Evolutionary conservation across 306 rosid species (phyloP).

Genomic region (Carpinus viminea): DNA sequence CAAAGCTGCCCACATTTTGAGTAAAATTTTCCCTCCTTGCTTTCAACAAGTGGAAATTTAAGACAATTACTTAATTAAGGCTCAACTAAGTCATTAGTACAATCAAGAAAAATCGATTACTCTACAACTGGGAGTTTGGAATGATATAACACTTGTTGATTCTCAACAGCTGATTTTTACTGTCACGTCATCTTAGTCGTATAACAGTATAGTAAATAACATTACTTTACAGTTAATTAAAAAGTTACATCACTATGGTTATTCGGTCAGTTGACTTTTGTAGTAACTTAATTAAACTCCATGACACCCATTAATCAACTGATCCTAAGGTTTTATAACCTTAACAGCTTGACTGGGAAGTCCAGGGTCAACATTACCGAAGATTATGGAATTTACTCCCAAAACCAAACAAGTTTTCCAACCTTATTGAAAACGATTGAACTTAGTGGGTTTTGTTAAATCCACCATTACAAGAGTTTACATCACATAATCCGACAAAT

Average conservation of each 20-base stretch:
- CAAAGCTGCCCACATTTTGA: not conserved
- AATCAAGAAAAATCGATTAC: too few species aligned
- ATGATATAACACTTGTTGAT: too few species aligned
- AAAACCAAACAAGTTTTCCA: not conserved
- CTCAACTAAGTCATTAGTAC: slow-evolving; percentile 11
- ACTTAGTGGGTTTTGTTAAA: slow-evolving; percentile 29
- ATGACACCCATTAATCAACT: not conserved
- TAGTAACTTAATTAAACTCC: not conserved
- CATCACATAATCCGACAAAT: slow-evolving; percentile 17
- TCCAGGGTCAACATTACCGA: slow-evolving; percentile 2
- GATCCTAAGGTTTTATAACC: too few species aligned
- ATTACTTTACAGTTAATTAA: not conserved
- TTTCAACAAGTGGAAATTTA: slow-evolving; percentile 4
- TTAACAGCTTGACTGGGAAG: not conserved
- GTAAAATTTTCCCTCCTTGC: not conserved
- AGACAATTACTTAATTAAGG: slow-evolving; percentile 14
- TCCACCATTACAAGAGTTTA: not conserved
- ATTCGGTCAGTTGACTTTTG: not conserved
- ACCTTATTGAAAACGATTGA: slow-evolving; percentile 20
- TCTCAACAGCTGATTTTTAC: too few species aligned
- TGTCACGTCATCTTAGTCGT: too few species aligned
- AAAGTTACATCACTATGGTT: not conserved
- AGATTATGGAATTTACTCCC: slow-evolving; percentile 15
- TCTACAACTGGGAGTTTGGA: too few species aligned
- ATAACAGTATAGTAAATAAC: too few species aligned